Percentiles rank a stretch among this genome's conserved stretches.
Conservation (phyloP, 768 basidiomycete species). For the Pholiota molesta region DNA sequence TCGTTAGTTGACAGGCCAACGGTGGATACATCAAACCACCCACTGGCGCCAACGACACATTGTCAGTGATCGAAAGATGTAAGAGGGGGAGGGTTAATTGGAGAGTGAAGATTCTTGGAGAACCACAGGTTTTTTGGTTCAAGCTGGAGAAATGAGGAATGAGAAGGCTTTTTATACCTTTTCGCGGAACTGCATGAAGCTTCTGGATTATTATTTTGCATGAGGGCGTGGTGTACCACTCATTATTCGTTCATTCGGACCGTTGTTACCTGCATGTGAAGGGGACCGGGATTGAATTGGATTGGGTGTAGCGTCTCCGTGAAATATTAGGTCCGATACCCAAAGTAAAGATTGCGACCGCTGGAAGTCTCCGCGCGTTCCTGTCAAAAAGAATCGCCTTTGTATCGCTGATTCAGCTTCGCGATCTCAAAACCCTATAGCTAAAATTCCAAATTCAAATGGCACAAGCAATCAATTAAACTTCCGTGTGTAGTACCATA, state of each 20-base stretch:
- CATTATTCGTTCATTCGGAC: constrained; percentile 25
- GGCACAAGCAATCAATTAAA: constrained; percentile 27
- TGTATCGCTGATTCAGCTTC: constrained; percentile 17
- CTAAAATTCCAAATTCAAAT: constrained; percentile 28
- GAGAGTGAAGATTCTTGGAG: neutral
- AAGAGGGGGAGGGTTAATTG: constrained; percentile 6
- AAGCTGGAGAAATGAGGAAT: constrained; percentile 2
- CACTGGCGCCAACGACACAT: constrained; percentile 83
- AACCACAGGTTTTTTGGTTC: constrained; percentile 4
- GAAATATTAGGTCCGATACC: constrained; percentile 20
- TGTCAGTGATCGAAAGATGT: constrained; percentile 21
- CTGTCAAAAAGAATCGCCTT: constrained; percentile 4
- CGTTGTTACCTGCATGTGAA: constrained; percentile 18
- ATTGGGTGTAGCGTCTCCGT: constrained; percentile 10
- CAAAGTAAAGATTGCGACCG: constrained; percentile 11
- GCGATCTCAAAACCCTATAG: constrained; percentile 30
- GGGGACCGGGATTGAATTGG: constrained; percentile 17
- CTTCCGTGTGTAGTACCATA: constrained; percentile 7
- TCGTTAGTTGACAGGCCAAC: constrained; percentile 8
- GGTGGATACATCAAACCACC: constrained; percentile 23
- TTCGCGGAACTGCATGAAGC: constrained; percentile 23
- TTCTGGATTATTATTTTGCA: constrained; percentile 16
- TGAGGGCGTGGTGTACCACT: constrained; percentile 21
- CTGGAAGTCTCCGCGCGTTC: constrained; percentile 21
- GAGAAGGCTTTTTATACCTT: constrained; percentile 25